A percentile compares a stretch with the other conserved stretches of the same genome.
phyloP scores from a whole-genome alignment of 2,329 filamentous ascomycete species.

The Cercospora citrullina region DNA sequence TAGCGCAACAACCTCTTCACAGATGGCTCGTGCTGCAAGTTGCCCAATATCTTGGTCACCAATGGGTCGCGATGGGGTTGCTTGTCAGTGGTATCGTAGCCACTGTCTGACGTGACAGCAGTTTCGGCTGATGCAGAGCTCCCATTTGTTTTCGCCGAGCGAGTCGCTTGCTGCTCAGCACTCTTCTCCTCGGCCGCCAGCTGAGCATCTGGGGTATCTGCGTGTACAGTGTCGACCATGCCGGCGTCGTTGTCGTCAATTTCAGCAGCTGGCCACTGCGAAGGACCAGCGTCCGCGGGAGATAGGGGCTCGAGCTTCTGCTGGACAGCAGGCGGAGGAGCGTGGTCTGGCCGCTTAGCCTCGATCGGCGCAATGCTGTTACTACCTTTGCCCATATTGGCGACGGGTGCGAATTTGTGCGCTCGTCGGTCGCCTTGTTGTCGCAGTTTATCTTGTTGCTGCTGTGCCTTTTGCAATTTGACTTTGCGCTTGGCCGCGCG shows the following conservation, averaged over 20 bases:
- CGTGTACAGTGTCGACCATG: neutral
- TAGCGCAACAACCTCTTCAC: constrained; percentile 16
- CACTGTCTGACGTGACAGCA: constrained; percentile 4
- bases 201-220: constrained; percentile 1
- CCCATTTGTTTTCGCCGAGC: neutral
- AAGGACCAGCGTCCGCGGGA: neutral
- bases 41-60: constrained; percentile 19
- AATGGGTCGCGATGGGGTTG: constrained; percentile 16
- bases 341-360: neutral
- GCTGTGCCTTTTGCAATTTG: constrained; percentile 21
- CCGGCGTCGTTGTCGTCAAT: neutral
- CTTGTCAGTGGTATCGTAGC: constrained; percentile 9
- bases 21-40: constrained; percentile 18
- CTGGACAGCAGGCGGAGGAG: neutral
- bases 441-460: neutral
- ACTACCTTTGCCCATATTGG: neutral
- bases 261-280: neutral
- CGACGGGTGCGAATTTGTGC: neutral
- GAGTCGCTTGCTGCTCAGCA: neutral
- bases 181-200: neutral
- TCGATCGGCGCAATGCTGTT: neutral
- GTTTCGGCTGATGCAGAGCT: neutral
- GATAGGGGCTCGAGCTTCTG: constrained; percentile 1
- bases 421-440: constrained; percentile 1
- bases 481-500: constrained; percentile 43